Base-by-base conservation (phyloP, 495 filamentous ascomycete species). In the Podospora didyma region DNA sequence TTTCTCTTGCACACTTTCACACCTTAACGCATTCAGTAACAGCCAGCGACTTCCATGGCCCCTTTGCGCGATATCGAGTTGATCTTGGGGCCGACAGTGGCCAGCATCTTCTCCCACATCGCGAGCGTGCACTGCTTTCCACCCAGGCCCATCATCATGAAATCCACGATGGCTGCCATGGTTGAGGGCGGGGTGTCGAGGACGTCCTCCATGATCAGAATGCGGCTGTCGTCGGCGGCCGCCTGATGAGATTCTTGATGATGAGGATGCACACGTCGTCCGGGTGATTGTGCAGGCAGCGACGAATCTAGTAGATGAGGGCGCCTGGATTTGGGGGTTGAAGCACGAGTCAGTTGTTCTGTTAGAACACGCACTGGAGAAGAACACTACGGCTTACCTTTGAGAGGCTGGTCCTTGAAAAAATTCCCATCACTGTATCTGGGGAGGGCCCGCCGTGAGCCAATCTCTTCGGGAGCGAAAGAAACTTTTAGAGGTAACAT, bases 271-370 rank as follows among this genome's bases (percentile, higher is more conserved):
- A 59, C 1, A 53, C 50, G 7, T 21, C n/a, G 45, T 78, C 75
- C 7, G 69, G 56, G 67, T 71, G 79, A 62, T 81, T 71, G 58
- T 82, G 78, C 0, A 81, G 63, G 6, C 79, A 70, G 17, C 68
- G 62, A 44, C 76, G 76, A 46, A 76, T 67, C 54, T 67, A 77
- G 62, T 80, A 81, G 3, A 69, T 67, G 3, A 72, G 58, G 7
- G 79, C 77, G 7, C 71, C 75, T 74, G 53, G 22, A 16, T 22
- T 17, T 10, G 34, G 34, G 7, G 34, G 34, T 37, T 37, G 24
- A 49, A 66, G 56, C 34, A 37, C 34, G 34, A 37, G 7, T 37
- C 34, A 37, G 34, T 14, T 37, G 34, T 7, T 37, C 34, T 7
- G 7, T 37, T 14, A 7, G 6, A 22, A 11, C 21, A 7, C 6